Evolutionary conservation across 352 stramenopile genomes (phyloP), one percentile per base, ranked within the genome.

Genomic region (Pythium dissotocum): DNA sequence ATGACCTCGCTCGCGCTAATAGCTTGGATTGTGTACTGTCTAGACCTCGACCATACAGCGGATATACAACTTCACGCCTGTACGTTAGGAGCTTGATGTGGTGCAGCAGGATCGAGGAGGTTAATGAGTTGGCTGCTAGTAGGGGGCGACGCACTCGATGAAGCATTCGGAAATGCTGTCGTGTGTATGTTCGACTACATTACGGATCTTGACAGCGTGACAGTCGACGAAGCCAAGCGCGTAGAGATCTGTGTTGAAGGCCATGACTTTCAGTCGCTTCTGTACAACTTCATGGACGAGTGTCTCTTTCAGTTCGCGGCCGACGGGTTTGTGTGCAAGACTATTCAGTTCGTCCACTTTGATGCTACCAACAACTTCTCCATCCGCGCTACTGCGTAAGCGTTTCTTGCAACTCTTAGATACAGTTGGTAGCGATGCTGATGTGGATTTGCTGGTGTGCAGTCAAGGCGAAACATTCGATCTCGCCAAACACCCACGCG

Each of bases 231-330:
- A 32, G 33, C 60, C 24, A 14, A 57, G 14, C 61, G 71, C 24
- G 70, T 62, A 10, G 52, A 60, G 24, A 56, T 90, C 28, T 56
- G 16, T 12, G 51, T 65, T 12, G 46, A 32, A 33, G 46, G 42
- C 32, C 86, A 93, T 53, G 82, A 93, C 58, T 32, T 80, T 40
- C 36, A 76, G 38, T 90, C 71, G 36, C 66, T 94, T 10, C 55
- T 96, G 12, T 94, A 81, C 63, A 67, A 73, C 48, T 89, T 87
- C 67, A 77, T 95, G 61, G 85, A 93, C 69, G 85, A 94, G 69
- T 87, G 88, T 62, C 59, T 94, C 3, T 93, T 80, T 53, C 71
- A 72, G 24, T 93, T 93, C 64, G 75, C 78, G 40, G 75, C 79
- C 36, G 75, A 90, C 33, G 77, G 66, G 13, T 69, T 72, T 40